Evolutionary conservation across 2,329 filamentous ascomycete species (phyloP).

Genomic region (Blastomyces silverae): DNA sequence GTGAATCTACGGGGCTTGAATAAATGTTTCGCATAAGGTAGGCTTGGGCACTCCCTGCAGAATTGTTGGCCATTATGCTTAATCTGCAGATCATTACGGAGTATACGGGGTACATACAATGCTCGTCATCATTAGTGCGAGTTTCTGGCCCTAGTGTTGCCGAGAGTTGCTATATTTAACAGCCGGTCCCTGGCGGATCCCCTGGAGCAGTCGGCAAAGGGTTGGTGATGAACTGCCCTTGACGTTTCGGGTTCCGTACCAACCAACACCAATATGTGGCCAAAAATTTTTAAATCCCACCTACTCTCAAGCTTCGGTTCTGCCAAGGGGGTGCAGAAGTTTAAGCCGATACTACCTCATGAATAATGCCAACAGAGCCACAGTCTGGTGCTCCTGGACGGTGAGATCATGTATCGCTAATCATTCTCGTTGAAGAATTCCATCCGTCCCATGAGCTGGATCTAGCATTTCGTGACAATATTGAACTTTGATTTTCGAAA

Average conservation of each 20-base stretch:
- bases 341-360: neutral
- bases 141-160: neutral
- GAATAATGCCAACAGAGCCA: neutral
- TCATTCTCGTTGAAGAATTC: neutral
- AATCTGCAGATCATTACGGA: neutral
- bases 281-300: no score
- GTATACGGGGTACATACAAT: neutral
- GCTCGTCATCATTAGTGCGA: neutral
- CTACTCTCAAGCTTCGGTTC: no score
- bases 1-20: neutral
- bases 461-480: neutral
- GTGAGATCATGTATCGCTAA: neutral
- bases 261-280: neutral
- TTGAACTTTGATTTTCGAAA: neutral
- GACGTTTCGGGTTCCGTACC: neutral
- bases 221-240: neutral
- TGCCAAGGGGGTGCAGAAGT: neutral
- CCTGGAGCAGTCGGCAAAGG: neutral
- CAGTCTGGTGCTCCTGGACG: neutral
- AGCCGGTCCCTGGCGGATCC: no score
- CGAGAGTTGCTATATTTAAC: constrained; percentile 4
- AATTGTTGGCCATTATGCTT: neutral
- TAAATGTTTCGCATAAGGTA: neutral
- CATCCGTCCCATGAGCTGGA: neutral
- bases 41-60: neutral